phyloP scores from a whole-genome alignment of 257 asterid species.

The Forsythia viridissima region DNA sequence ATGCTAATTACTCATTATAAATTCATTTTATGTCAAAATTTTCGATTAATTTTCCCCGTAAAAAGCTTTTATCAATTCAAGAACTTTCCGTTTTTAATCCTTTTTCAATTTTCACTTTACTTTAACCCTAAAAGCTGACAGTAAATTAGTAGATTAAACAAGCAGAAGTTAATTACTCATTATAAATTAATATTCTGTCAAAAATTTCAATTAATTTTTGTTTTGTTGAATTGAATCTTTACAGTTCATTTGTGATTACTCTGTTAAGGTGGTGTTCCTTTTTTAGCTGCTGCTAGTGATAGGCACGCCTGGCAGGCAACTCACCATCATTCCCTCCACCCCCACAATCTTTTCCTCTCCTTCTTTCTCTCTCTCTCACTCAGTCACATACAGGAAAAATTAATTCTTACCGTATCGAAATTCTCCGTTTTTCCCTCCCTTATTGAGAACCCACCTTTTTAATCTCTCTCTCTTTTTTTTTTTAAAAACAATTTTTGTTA shows the following conservation, averaged over 20 bases:
- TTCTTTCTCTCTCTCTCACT: slow-evolving; percentile 26
- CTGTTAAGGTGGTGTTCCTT: slow-evolving; percentile 24
- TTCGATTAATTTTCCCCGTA: not conserved
- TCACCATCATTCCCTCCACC: slow-evolving; percentile 63
- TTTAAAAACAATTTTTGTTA: slow-evolving; percentile 29
- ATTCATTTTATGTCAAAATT: not conserved
- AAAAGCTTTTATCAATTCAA: not conserved
- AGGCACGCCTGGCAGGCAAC: slow-evolving; percentile 81
- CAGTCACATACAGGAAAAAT: slow-evolving; percentile 12
- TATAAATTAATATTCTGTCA: not conserved
- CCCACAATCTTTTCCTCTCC: slow-evolving; percentile 12
- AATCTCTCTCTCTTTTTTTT: not conserved
- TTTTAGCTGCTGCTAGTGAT: slow-evolving; percentile 66
- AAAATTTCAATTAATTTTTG: not conserved
- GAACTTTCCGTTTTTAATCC: not conserved
- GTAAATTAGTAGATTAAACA: not conserved
- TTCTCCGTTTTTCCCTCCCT: slow-evolving; percentile 16
- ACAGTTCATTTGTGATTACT: slow-evolving; percentile 46
- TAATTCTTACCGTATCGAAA: slow-evolving; percentile 1
- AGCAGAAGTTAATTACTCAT: not conserved
- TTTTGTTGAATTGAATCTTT: slow-evolving; percentile 27
- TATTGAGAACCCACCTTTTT: slow-evolving; percentile 26
- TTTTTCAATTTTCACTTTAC: not conserved
- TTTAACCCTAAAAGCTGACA: not conserved
- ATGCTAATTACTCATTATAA: not conserved